Evolutionary conservation across 2,329 filamentous ascomycete genomes (phyloP).

Genomic region (Alternaria angustiovoidea): DNA sequence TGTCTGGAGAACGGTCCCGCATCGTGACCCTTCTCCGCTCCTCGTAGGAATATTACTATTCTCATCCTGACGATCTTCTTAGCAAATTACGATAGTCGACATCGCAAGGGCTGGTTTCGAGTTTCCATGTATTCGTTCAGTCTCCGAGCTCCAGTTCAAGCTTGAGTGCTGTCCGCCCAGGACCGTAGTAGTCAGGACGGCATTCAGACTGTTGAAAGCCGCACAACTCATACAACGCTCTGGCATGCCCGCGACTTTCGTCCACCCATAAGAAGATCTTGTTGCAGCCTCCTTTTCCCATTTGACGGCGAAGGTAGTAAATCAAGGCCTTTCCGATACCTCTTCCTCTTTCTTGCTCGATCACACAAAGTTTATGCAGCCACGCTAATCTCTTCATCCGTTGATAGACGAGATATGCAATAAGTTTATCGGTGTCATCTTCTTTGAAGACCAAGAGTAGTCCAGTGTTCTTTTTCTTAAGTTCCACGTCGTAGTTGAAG

Average conservation of each 20-base stretch:
- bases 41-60: background rate
- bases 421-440: constrained; percentile 34
- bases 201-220: constrained; percentile 58
- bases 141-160: constrained; percentile 23
- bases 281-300: constrained; percentile 58
- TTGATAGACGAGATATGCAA: constrained; percentile 53
- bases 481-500: constrained; percentile 57
- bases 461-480: constrained; percentile 60
- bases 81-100: background rate
- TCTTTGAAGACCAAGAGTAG: constrained; percentile 48
- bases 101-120: background rate
- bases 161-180: constrained; percentile 55
- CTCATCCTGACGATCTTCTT: background rate
- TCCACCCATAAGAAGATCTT: constrained; percentile 63
- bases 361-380: constrained; percentile 63
- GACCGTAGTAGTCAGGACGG: constrained; percentile 60
- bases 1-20: background rate
- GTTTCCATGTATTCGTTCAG: constrained; percentile 11
- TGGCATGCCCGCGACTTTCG: constrained; percentile 55
- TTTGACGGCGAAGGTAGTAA: constrained; percentile 52
- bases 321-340: constrained; percentile 59
- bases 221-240: constrained; percentile 55
- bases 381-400: constrained; percentile 48
- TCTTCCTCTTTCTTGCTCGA: constrained; percentile 55
- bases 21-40: background rate